These are phyloP conservation scores for Piper betle DNA, from an alignment of 164 flowering plant species.

Conservation along the genomic window DNA sequence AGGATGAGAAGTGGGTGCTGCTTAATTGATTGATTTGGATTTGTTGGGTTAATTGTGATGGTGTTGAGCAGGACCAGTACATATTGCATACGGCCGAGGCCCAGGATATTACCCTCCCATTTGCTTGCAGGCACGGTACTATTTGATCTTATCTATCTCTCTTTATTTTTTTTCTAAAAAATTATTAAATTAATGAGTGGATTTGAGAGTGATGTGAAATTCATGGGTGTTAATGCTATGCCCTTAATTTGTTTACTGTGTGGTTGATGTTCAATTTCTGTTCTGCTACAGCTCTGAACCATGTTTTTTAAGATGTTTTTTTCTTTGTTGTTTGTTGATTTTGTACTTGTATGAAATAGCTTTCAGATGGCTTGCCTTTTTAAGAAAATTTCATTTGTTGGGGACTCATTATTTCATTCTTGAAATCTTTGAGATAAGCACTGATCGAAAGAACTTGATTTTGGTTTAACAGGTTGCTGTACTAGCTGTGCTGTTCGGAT, in stretches of 20 bases:
- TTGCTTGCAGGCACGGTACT: constrained; percentile 99
- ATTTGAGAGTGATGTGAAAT: too few relatives aligned
- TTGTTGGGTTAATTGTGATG: constrained; percentile 5
- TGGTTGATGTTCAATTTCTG: too few relatives aligned
- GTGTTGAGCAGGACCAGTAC: constrained; percentile 63
- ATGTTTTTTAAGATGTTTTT: not conserved
- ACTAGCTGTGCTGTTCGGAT: constrained; percentile 93
- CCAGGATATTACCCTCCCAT: constrained; percentile 75
- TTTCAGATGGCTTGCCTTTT: not conserved
- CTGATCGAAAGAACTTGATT: not conserved
- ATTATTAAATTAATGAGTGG: too few relatives aligned
- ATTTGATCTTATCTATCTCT: constrained; percentile 3
- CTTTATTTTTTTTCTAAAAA: too few relatives aligned
- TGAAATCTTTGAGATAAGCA: not conserved
- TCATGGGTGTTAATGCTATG: too few relatives aligned
- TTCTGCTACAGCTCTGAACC: too few relatives aligned
- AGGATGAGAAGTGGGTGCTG: too few relatives aligned
- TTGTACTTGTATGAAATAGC: too few relatives aligned
- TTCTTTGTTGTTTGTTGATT: not conserved
- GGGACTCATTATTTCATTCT: not conserved
- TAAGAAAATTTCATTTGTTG: too few relatives aligned
- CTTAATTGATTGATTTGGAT: not conserved
- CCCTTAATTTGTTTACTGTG: too few relatives aligned
- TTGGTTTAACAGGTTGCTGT: constrained; percentile 58
- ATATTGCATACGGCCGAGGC: constrained; percentile 87